Base-by-base conservation (phyloP, 2,329 filamentous ascomycete genomes). In the Pochonia chlamydosporia region DNA sequence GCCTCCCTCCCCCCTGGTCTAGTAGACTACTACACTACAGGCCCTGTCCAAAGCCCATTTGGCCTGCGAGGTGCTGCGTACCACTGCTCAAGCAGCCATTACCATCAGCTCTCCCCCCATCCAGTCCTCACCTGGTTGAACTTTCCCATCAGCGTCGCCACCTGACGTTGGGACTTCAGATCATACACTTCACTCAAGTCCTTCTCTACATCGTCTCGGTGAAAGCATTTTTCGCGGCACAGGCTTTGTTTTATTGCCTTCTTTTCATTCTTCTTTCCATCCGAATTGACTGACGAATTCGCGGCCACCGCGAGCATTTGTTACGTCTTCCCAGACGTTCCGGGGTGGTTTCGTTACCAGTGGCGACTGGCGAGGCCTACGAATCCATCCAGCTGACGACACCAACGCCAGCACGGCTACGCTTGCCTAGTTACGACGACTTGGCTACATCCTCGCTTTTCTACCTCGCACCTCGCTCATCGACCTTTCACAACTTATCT, bases 331-430 rank as follows among this genome's bases (percentile, higher is more conserved):
- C n/a, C 13, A 10, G 31, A 35, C n/a, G 23, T 30, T 14, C 14
- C 25, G 31, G 33, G 33, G 25, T 47, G 25, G 31, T 33, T 40
- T 35, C 43, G 40, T 35, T 46, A 14, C 24, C 24, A 28, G 47
- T 49, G 51, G 49, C 51, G 44, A 49, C 36, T 40, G 25, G 31
- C 39, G 37, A 47, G 25, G 36, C 36, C 40, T 42, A 48, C 48
- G 52, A 50, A 47, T 46, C 43, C 43, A 35, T 28, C 25, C 24
- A 31, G 53, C 53, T 52, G 50, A 52, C 52, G 54, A 54, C 47
- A 35, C 44, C 14, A 41, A 45, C 4, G 48, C 44, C 35, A 21
- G 45, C 6, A 47, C 52, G 44, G 20, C 45, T 36, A 11, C 37
- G 24, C 36, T 33, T 44, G 41, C 44, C 46, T 35, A 35, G 33